A percentile compares a stretch with the other conserved stretches of the same genome.
These are phyloP conservation scores for Phallus indusiatus DNA, from an alignment of 768 basidiomycete genomes.

Conservation along the genomic window DNA sequence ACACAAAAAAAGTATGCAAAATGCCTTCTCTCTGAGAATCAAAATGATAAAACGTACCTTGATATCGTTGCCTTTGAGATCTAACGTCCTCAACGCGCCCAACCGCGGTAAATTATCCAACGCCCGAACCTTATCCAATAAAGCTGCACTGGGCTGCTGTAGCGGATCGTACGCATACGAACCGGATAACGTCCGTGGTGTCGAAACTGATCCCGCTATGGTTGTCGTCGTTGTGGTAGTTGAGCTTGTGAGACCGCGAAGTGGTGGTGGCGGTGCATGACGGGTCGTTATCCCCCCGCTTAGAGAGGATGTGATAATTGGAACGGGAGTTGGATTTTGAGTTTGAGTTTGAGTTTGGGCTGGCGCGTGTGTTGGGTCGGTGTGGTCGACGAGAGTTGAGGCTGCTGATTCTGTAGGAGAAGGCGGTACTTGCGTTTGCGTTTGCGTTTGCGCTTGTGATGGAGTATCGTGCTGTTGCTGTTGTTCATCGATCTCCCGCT, in stretches of 20 bases:
- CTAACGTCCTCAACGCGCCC: conserved; percentile 80
- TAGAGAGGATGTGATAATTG: conserved; percentile 55
- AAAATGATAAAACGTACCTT: conserved; percentile 42
- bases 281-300: conserved; percentile 42
- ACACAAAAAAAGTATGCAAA: too few relatives aligned
- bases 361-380: conserved; percentile 1
- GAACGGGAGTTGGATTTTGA: too few relatives aligned
- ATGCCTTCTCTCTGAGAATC: neutral
- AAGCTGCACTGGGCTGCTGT: conserved; percentile 53
- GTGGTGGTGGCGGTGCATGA: conserved; percentile 20
- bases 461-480: too few relatives aligned
- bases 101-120: conserved; percentile 78
- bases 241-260: neutral
- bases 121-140: conserved; percentile 85
- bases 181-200: neutral
- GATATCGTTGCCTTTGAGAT: conserved; percentile 88
- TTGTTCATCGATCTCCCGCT: neutral
- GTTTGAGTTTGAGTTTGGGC: too few relatives aligned
- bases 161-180: conserved; percentile 4
- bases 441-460: neutral
- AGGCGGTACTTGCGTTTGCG: neutral
- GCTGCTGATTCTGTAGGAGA: neutral
- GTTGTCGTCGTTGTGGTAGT: neutral
- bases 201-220: neutral
- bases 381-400: neutral